Evolutionary conservation across 2,329 filamentous ascomycete genomes (phyloP), one percentile per base, ranked within the genome.

Genomic region (Venturia pyrina): DNA sequence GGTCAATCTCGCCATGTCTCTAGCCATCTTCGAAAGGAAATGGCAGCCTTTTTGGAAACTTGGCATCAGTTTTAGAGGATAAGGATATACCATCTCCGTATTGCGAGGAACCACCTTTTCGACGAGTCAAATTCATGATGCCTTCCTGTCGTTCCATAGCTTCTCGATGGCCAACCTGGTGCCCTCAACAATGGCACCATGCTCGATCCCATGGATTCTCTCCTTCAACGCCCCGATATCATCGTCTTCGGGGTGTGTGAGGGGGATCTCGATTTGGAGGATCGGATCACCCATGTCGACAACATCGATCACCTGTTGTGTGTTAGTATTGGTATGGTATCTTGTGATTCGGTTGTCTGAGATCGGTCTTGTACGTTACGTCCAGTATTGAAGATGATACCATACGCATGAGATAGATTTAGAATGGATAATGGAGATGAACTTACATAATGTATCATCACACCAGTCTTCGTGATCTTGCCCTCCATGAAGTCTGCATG

Each of bases 401-500:
- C n/a, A 41, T 64, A 24, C 32, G n/a, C 15, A 56, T 64, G 44
- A 13, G 19, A n/a, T 59, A 59, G 24, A 64, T 37, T 40, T 59
- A 34, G 53, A 59, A 34, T 19, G 13, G 34, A 50, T 60, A 40
- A 21, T 5, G 41, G 43, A 48, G 17, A 5, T 8, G 46, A 41
- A 56, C 65, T 24, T 66, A 96, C 91, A 76, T 93, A 88, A 78
- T 96, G 92, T 19, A 91, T 86, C 93, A 96, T 96, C 65, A 96
- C 87, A 0, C 93, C 92, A 0, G 85, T 92, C 69, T 82, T 83
- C 69, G 83, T 83, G 69, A 89, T 82, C 71, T 87, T 84, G 11
- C 91, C 83, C 69, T 83, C 83, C 73, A 87, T 76, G 73, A 89
- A 92, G 66, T 90, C 91, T 60, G 85, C 82, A 76, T 86, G 91